Conservation (phyloP, 768 basidiomycete species). For the Gautieria morchelliformis region DNA sequence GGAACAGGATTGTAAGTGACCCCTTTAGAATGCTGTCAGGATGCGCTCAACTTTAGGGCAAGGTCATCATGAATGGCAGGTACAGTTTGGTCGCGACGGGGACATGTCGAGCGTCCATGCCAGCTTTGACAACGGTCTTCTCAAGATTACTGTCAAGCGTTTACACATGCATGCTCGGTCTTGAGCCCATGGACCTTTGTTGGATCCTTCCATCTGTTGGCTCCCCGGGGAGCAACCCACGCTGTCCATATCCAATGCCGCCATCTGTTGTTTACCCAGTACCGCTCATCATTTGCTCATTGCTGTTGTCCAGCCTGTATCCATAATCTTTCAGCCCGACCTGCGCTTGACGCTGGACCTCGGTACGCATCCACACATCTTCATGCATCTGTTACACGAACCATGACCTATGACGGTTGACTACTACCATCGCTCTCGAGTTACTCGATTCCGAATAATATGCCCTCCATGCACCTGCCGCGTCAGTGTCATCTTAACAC, state of each 20-base stretch:
- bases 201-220: neutral
- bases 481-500: neutral
- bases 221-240: neutral
- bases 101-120: conserved; percentile 16
- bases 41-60: neutral
- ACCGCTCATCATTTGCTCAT: neutral
- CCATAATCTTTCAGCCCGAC: neutral
- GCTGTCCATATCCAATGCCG: neutral
- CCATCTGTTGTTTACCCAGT: neutral
- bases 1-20: conserved; percentile 17
- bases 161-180: neutral
- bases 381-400: neutral
- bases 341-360: neutral
- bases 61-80: conserved; percentile 20
- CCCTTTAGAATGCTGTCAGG: neutral
- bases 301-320: neutral
- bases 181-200: neutral
- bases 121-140: conserved; percentile 14
- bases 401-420: neutral
- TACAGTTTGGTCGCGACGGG: conserved; percentile 16
- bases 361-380: neutral
- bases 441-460: neutral
- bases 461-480: neutral
- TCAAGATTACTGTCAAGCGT: conserved; percentile 16
- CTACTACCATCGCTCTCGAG: neutral